phyloP scores from a whole-genome alignment of 768 basidiomycete species.

The Vararia minispora region DNA sequence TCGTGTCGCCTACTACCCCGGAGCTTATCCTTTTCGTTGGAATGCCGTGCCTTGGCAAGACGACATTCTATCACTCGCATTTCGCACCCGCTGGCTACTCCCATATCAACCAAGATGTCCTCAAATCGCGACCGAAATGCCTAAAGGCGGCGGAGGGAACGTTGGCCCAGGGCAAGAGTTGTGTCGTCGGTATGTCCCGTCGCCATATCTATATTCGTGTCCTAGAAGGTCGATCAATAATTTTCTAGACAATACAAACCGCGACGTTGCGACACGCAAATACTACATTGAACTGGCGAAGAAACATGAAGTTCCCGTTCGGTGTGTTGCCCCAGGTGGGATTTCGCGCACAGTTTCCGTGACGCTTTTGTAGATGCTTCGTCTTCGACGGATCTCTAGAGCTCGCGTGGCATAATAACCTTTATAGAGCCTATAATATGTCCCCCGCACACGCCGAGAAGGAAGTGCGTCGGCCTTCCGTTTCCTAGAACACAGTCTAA shows the following conservation, averaged over 20 bases:
- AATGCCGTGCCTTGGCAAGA: slow-evolving; percentile 64
- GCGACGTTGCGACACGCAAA: slow-evolving; percentile 55
- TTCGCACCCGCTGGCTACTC: slow-evolving; percentile 61
- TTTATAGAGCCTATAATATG: slow-evolving; percentile 68
- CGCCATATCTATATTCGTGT: too few species aligned
- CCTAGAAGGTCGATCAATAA: too few species aligned
- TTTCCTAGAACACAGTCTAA: slow-evolving; percentile 1
- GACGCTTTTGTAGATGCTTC: slow-evolving; percentile 45
- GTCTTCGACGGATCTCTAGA: slow-evolving; percentile 66
- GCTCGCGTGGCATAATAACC: slow-evolving; percentile 87
- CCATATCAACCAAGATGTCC: slow-evolving; percentile 81
- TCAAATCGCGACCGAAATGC: slow-evolving; percentile 70
- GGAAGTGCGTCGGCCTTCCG: slow-evolving; percentile 25
- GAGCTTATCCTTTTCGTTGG: slow-evolving; percentile 57
- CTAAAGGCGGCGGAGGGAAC: slow-evolving; percentile 48
- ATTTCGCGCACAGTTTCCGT: neutral
- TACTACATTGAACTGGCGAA: slow-evolving; percentile 61
- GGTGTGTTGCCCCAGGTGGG: slow-evolving; percentile 28
- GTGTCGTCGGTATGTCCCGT: slow-evolving; percentile 72
- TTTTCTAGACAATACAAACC: slow-evolving; percentile 97
- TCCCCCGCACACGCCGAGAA: slow-evolving; percentile 31
- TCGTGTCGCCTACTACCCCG: slow-evolving; percentile 2
- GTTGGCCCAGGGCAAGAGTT: slow-evolving; percentile 45
- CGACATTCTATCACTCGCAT: slow-evolving; percentile 61
- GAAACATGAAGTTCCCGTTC: slow-evolving; percentile 37